Base-by-base conservation (phyloP, 2,329 filamentous ascomycete genomes). In the Knufia fluminis region DNA sequence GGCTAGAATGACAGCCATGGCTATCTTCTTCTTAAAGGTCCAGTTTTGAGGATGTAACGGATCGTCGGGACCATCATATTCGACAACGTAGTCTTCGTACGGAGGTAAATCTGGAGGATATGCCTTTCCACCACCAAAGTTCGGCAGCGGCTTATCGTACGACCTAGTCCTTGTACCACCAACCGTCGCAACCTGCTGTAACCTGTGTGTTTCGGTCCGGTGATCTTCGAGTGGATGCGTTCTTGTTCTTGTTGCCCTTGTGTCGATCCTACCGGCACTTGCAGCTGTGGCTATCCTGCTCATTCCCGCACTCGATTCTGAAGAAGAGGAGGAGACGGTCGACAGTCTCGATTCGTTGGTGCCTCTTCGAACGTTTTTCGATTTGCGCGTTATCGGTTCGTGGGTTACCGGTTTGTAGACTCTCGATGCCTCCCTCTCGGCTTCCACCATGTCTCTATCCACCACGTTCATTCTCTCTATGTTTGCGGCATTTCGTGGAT, bases 1-100 rank as follows among this genome's bases (percentile, higher is more conserved):
- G 26, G 58, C 57, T 28, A 60, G 48, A 16, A 60, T 55, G 26
- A 53, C 54, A 9, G 54, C 55, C 9, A 59, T 52, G 38, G 38
- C 45, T 3, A 59, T 39, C 44, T 94, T 95, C 71, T 86, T 90
- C 62, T 71, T 78, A 48, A 85, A 61, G 0, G 85, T 76, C 89
- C 89, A 95, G 64, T 95, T 95, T 68, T 91, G 85, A 1, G 87
- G 84, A 66, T 94, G 88, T 52, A 90, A 62, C 2, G 88, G 88
- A 60, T 95, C 89, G 55, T 89, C 76, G 1, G 80, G 83, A 0
- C 88, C 89, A 58, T 90, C 83, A 61, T 94, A 95, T 65, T 88
- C 77, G 10, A 80, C 77, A 1, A 80, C 76, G 60, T 80, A 81
- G 51, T 78, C 74, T 58, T 80, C 76, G 53, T 69, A 67, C n/a